Evolutionary conservation across 805 yeast genomes (phyloP).

Genomic region (Peterozyma toletana): DNA sequence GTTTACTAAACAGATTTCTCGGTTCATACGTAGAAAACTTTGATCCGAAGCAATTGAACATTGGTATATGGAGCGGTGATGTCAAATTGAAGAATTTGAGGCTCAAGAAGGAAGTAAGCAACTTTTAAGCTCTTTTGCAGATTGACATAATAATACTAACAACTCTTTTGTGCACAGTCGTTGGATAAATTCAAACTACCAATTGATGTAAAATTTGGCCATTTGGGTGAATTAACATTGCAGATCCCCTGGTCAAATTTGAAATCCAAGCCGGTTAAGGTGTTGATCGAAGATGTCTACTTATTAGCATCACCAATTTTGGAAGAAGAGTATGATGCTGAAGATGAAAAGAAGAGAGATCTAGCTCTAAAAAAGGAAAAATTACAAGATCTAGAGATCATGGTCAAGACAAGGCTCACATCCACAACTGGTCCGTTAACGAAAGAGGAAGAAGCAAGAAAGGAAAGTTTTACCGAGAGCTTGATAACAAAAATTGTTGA

Average conservation of each 20-base stretch:
- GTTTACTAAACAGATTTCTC: constrained; percentile 50
- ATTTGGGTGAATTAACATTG: constrained; percentile 78
- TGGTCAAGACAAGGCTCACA: constrained; percentile 37
- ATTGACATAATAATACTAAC: neutral
- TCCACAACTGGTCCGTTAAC: constrained; percentile 18
- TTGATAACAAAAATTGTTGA: constrained; percentile 86
- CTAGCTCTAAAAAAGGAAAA: constrained; percentile 60
- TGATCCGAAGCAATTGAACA: constrained; percentile 90
- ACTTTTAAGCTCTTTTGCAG: neutral
- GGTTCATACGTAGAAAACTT: constrained; percentile 87
- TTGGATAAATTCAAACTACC: constrained; percentile 84
- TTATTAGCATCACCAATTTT: constrained; percentile 73
- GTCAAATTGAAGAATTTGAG: constrained; percentile 75
- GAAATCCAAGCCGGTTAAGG: constrained; percentile 86
- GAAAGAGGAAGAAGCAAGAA: constrained; percentile 37
- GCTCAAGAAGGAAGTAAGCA: constrained; percentile 61
- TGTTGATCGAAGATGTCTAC: constrained; percentile 80
- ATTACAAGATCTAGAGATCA: constrained; percentile 56
- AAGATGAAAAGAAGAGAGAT: constrained; percentile 53
- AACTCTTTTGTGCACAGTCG: constrained; percentile 30
- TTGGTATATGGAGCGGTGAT: constrained; percentile 98
- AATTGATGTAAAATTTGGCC: constrained; percentile 81
- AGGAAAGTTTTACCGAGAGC: constrained; percentile 81
- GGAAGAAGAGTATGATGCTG: constrained; percentile 43
- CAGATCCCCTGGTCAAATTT: constrained; percentile 97